Evolutionary conservation across 2,329 filamentous ascomycete genomes (phyloP), one percentile per base, ranked within the genome.

Genomic region (Claviceps purpurea): DNA sequence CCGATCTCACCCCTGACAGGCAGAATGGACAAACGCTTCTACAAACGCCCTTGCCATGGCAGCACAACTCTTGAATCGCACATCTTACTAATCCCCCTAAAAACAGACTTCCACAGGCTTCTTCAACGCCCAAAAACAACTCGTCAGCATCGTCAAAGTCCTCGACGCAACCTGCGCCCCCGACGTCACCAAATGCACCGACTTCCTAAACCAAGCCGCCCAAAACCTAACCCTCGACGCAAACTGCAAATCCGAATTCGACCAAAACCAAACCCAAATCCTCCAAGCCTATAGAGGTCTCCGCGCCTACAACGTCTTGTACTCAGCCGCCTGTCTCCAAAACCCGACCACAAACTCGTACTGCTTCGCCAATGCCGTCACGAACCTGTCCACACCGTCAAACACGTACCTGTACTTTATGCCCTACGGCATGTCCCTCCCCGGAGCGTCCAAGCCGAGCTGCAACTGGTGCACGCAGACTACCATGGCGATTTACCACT

Each of bases 401-500:
- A 85, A 93, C 64, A 77, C 81, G 38, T 91, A 90, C 62, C 76
- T 93, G 39, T 98, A 96, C 70, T 91, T 85, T 61, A 73, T 97
- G 3, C 87, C 90, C 0, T 76, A 95, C 52, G 93, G 93, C 54
- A 76, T 82, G 42, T 67, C 74, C 0, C 70, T 96, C 13, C 87
- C 87, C 0, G 74, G 72, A 14, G 77, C 77, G 22, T 79, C 82
- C 26, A 73, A 75, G n/a, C 87, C 89, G 1, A 80, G 77, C 1
- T 98, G 93, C 71, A 83, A 79, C 59, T 70, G 71, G 42, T 97
- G 93, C 65, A 73, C 93, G 44, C 75, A 83, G 61, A 74, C 87
- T 55, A 91, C 87, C 4, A 95, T 97, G 89, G 75, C 75, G 26
- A 78, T 95, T 18, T 96, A 86, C 66, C 81, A 85, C 50, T 68